phyloP scores from a whole-genome alignment of 257 asterid species.

The Scutellaria baicalensis region DNA sequence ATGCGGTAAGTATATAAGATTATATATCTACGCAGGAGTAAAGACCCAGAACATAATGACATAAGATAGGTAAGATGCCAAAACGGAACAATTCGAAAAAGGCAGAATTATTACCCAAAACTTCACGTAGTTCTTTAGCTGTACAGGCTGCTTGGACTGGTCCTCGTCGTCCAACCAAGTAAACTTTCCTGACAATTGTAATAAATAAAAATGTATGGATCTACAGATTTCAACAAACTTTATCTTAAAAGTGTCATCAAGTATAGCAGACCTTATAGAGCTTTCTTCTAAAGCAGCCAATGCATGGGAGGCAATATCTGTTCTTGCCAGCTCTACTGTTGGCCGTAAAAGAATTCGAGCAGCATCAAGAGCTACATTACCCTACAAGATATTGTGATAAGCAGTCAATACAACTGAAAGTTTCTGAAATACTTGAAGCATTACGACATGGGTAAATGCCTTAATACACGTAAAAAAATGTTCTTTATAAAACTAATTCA shows the following conservation, averaged over 20 bases:
- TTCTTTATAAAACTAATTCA: neutral
- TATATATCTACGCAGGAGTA: neutral
- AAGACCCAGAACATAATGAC: neutral
- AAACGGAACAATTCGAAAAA: neutral
- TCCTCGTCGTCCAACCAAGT: constrained; percentile 96
- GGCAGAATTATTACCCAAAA: constrained; percentile 47
- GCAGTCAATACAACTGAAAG: neutral
- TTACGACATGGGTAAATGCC: neutral
- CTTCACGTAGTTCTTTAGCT: constrained; percentile 87
- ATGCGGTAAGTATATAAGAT: no score
- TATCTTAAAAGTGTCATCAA: neutral
- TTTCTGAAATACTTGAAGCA: neutral
- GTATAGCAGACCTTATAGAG: constrained; percentile 55
- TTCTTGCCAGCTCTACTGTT: constrained; percentile 60
- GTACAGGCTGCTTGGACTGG: constrained; percentile 96
- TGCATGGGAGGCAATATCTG: constrained; percentile 84
- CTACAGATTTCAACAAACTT: neutral
- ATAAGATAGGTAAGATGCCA: neutral
- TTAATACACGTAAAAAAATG: neutral
- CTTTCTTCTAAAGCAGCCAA: constrained; percentile 68
- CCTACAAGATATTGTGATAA: constrained; percentile 31
- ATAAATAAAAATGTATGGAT: constrained; percentile 4
- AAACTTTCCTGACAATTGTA: constrained; percentile 62
- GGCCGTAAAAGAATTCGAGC: constrained; percentile 91
- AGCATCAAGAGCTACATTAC: constrained; percentile 95